phyloP scores from a whole-genome alignment of 1,284 basidiomycete genomes.

The Trametes versicolor region DNA sequence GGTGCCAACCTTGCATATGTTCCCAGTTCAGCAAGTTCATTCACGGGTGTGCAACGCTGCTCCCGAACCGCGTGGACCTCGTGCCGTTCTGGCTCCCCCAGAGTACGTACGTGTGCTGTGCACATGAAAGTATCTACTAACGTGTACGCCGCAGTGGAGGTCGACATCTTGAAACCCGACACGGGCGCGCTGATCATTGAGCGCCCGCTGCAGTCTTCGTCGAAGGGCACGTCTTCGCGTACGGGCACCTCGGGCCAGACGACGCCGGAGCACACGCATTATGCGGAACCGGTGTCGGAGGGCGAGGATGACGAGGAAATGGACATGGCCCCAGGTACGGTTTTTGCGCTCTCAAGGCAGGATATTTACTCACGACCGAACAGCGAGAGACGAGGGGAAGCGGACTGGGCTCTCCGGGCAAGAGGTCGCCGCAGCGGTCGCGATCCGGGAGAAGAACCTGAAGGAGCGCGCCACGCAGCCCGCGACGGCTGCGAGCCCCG shows the following conservation, averaged over 20 bases:
- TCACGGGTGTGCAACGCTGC: slow-evolving; percentile 93
- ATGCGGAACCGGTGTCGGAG: slow-evolving; percentile 90
- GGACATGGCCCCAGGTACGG: slow-evolving; percentile 60
- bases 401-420: slow-evolving; percentile 78
- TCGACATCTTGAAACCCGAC: slow-evolving; percentile 91
- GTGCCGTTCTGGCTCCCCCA: slow-evolving; percentile 99
- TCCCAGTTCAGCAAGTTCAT: slow-evolving; percentile 86
- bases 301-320: slow-evolving; percentile 88
- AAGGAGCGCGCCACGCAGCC: slow-evolving; percentile 55
- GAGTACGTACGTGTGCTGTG: slow-evolving; percentile 59
- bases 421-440: slow-evolving; percentile 82
- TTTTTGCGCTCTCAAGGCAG: background rate
- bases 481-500: slow-evolving; percentile 20
- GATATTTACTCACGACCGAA: background rate
- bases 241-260: slow-evolving; percentile 57
- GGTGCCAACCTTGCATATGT: slow-evolving; percentile 26
- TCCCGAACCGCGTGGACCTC: slow-evolving; percentile 96
- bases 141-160: slow-evolving; percentile 74
- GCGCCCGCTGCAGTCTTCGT: slow-evolving; percentile 64
- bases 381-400: slow-evolving; percentile 80
- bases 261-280: slow-evolving; percentile 61
- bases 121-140: slow-evolving; percentile 22
- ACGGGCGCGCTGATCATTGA: slow-evolving; percentile 82
- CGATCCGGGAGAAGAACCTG: slow-evolving; percentile 83
- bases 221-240: slow-evolving; percentile 55